Conservation (phyloP, 2,329 filamentous ascomycete genomes). For the Periglandula ipomoeae region DNA sequence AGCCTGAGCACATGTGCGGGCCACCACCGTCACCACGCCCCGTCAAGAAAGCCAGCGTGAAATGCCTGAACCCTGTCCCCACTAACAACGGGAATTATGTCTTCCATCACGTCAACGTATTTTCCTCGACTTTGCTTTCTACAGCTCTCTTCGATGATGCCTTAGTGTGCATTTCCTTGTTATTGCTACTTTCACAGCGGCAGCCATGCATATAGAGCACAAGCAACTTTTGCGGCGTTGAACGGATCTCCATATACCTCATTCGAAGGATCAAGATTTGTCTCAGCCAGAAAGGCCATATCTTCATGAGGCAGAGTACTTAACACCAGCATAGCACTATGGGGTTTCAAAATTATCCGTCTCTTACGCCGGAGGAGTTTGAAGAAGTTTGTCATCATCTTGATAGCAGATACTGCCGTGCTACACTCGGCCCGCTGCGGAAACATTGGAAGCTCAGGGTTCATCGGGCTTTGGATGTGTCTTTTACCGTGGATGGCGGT, state of each 20-base stretch:
- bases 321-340: conserved; percentile 12
- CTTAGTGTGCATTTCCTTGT: neutral
- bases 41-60: too few relatives aligned
- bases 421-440: conserved; percentile 45
- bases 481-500: conserved; percentile 31
- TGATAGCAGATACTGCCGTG: conserved; percentile 49
- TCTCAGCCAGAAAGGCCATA: neutral
- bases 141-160: neutral
- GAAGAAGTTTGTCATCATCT: conserved; percentile 54
- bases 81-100: too few relatives aligned
- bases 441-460: conserved; percentile 45
- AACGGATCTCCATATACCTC: neutral
- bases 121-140: neutral
- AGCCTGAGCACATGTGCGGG: too few relatives aligned
- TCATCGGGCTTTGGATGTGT: conserved; percentile 40
- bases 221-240: neutral
- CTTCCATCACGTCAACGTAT: too few relatives aligned
- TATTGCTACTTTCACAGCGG: neutral
- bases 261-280: too few relatives aligned
- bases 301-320: neutral
- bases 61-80: too few relatives aligned
- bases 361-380: conserved; percentile 53
- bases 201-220: neutral
- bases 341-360: conserved; percentile 49
- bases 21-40: too few relatives aligned